A percentile compares a stretch with the other conserved stretches of the same genome.
Conservation (phyloP, 805 yeast genomes). For the Debaryomyces maramus region DNA sequence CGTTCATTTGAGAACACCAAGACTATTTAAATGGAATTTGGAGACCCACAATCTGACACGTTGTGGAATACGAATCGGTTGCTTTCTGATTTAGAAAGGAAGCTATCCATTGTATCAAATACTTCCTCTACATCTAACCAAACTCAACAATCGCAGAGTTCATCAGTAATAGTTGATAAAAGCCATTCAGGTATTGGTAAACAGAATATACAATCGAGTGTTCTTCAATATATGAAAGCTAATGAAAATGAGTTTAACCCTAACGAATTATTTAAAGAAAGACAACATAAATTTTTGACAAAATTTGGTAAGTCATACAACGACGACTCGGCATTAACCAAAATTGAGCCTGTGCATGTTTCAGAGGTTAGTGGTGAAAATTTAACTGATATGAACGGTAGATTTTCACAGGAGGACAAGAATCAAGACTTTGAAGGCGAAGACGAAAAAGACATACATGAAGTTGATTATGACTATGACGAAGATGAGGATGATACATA, state of each 20-base stretch:
- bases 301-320: conserved; percentile 20
- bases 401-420: neutral
- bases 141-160: conserved; percentile 17
- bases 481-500: conserved; percentile 10
- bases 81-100: conserved; percentile 34
- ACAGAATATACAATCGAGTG: conserved; percentile 31
- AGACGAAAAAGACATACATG: conserved; percentile 3
- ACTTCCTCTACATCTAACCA: conserved; percentile 26
- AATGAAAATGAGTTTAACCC: conserved; percentile 29
- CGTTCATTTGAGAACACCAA: neutral
- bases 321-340: neutral
- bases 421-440: conserved; percentile 4
- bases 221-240: conserved; percentile 34
- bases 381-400: neutral
- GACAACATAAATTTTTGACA: conserved; percentile 33
- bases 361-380: neutral
- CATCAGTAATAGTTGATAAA: conserved; percentile 19
- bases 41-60: neutral
- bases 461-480: conserved; percentile 9
- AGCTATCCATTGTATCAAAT: conserved; percentile 21
- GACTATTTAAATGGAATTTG: neutral
- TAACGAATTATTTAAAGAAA: conserved; percentile 37
- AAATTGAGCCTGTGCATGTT: conserved; percentile 1
- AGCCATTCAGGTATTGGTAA: conserved; percentile 22
- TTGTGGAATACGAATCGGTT: conserved; percentile 22